phyloP scores from a whole-genome alignment of 1,139 yeast genomes.

The Candida tetrigidarum region DNA sequence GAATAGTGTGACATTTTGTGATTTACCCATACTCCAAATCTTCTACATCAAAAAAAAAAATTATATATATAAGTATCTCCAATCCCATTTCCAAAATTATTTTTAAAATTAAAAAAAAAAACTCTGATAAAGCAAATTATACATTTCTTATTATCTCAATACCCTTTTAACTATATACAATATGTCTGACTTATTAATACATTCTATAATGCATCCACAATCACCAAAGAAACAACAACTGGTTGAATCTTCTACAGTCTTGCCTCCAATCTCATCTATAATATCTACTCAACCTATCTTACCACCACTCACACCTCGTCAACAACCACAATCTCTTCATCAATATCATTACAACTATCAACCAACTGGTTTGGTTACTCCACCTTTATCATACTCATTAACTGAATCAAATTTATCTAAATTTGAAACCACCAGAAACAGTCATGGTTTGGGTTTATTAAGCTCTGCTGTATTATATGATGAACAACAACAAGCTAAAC shows the following conservation, averaged over 20 bases:
- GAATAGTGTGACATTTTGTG: constrained; percentile 5
- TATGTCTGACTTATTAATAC: constrained; percentile 32
- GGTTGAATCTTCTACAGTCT: constrained; percentile 6
- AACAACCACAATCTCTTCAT: not conserved
- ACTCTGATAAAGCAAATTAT: no score
- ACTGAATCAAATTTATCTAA: constrained; percentile 18
- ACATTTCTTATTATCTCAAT: no score
- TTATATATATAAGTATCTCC: no score
- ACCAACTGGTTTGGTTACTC: constrained; percentile 7
- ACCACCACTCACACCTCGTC: constrained; percentile 8
- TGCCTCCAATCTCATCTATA: constrained; percentile 15
- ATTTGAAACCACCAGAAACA: constrained; percentile 15
- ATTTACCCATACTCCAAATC: no score
- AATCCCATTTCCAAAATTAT: no score
- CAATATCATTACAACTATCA: constrained; percentile 5
- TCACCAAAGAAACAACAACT: not conserved
- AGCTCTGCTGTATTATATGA: constrained; percentile 18
- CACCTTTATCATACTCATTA: constrained; percentile 10
- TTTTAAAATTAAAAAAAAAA: no score
- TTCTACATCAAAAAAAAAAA: not conserved
- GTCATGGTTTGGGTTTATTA: constrained; percentile 20
- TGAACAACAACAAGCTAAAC: constrained; percentile 11
- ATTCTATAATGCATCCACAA: constrained; percentile 37
- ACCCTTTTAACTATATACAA: not conserved
- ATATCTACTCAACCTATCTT: constrained; percentile 9